Percentiles rank a stretch among this genome's conserved stretches.
Evolutionary conservation across 805 yeast species (phyloP).

Genomic region (Hyphopichia homilentoma): DNA sequence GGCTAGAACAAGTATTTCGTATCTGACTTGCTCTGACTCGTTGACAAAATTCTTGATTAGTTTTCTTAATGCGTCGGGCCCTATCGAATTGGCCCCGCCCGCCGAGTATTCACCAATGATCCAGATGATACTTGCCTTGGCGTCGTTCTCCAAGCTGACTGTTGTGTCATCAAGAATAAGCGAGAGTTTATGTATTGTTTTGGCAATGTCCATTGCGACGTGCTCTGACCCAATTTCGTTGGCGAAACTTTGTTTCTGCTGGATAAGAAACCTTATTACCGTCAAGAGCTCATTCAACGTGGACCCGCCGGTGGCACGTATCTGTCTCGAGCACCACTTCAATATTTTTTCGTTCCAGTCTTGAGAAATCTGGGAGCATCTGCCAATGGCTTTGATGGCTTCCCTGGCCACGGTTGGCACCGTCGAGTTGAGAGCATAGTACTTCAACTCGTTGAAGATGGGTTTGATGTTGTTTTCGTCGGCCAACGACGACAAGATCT

Average conservation of each 20-base stretch:
- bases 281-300: slow-evolving; percentile 65
- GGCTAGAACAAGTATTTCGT: slow-evolving; percentile 67
- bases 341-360: slow-evolving; percentile 54
- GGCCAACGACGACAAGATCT: slow-evolving; percentile 57
- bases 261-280: slow-evolving; percentile 69
- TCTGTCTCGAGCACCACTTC: slow-evolving; percentile 58
- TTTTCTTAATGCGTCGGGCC: slow-evolving; percentile 73
- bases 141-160: slow-evolving; percentile 33
- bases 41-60: slow-evolving; percentile 49
- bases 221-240: slow-evolving; percentile 3
- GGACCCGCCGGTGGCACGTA: slow-evolving; percentile 28
- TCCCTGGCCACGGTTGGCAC: slow-evolving; percentile 28
- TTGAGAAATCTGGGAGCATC: slow-evolving; percentile 47
- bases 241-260: slow-evolving; percentile 38
- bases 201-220: slow-evolving; percentile 38
- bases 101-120: slow-evolving; percentile 76
- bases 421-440: slow-evolving; percentile 29
- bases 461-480: slow-evolving; percentile 47
- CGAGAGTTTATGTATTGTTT: slow-evolving; percentile 51
- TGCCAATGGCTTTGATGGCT: slow-evolving; percentile 60
- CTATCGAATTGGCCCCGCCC: slow-evolving; percentile 36
- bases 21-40: slow-evolving; percentile 58
- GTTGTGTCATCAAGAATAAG: slow-evolving; percentile 20
- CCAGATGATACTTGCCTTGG: slow-evolving; percentile 87
- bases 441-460: slow-evolving; percentile 62